A percentile compares a stretch with the other conserved stretches of the same genome.
Conservation (phyloP, 2,329 filamentous ascomycete species). For the Aspergillus piperis region DNA sequence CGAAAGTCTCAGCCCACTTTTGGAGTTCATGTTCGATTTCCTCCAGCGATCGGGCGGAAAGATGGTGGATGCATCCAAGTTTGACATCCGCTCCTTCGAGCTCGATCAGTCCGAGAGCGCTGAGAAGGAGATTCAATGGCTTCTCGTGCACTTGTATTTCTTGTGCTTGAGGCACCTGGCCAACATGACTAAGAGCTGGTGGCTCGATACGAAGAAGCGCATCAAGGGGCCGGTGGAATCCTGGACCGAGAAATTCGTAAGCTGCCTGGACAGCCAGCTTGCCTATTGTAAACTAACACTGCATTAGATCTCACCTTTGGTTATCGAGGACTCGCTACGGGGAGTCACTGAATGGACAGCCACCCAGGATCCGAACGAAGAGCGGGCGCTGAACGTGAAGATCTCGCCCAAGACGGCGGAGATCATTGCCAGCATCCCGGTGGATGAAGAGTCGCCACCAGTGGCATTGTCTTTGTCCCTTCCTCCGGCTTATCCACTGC, state of each 20-base stretch:
- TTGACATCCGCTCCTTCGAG: constrained; percentile 67
- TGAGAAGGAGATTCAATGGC: constrained; percentile 76
- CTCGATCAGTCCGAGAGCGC: constrained; percentile 62
- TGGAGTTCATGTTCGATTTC: constrained; percentile 81
- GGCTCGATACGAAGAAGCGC: constrained; percentile 72
- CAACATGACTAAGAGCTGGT: constrained; percentile 80
- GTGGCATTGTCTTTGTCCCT: constrained; percentile 81
- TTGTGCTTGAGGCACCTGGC: constrained; percentile 75
- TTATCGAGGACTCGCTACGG: constrained; percentile 43
- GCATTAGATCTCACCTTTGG: constrained; percentile 43
- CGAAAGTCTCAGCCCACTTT: constrained; percentile 66
- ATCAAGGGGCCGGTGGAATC: constrained; percentile 78
- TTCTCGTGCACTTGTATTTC: constrained; percentile 85
- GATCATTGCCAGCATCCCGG: constrained; percentile 78
- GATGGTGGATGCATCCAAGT: constrained; percentile 68
- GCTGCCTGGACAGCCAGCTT: constrained; percentile 56
- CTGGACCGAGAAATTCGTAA: constrained; percentile 86
- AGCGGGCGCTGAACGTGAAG: constrained; percentile 63
- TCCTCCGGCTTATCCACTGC: constrained; percentile 79
- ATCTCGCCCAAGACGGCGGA: constrained; percentile 72
- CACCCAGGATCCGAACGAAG: constrained; percentile 52
- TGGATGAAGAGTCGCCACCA: constrained; percentile 82
- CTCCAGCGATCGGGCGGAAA: constrained; percentile 75
- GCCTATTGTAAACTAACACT: constrained; percentile 11
- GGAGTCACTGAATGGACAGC: constrained; percentile 45